Base-by-base conservation (phyloP, 2,329 filamentous ascomycete species). In the Aspergillus fijiensis region DNA sequence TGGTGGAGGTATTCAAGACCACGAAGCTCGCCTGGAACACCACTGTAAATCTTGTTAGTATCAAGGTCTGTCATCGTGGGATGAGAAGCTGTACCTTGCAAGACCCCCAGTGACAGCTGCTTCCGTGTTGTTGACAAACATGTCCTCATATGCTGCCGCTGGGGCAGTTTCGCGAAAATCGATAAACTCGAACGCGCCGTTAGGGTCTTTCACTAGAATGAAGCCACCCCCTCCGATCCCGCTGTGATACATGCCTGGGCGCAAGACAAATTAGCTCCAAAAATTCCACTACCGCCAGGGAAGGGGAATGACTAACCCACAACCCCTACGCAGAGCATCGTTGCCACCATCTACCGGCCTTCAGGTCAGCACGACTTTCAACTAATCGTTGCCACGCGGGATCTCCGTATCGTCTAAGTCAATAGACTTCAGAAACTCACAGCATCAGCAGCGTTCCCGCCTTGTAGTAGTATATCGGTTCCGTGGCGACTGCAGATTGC, bases 191-290 rank as follows among this genome's bases (percentile, higher is more conserved):
- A 93, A 96, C 19, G 81, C 80, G n/a, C 92, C 92, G 60, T 91
- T 81, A 16, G 85, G 78, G 35, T 86, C 82, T 51, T 91, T 87
- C 5, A 96, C 85, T 5, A 96, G 81, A 83, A 92, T 90, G 77
- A 98, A 98, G 2, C 94, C 94, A 47, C 94, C 94, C 6, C 94
- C 94, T 21, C 91, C 93, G 60, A 97, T 89, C 16, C 94, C 93
- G 47, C 78, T 81, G 73, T 93, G 90, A 67, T 91, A 90, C 86
- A 90, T 90, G 58, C 84, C 80, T 82, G 16, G 35, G n/a, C 19
- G 10, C 23, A 9, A 9, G 23, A 2, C 23, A 45, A 7, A 7
- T 53, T 25, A 54, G 29, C 11, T 35, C n/a, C 23, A 51, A 5
- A 19, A 23, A 31, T 14, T 27, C 19, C 16, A n/a, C 4, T 25